These are phyloP conservation scores for Emergomyces orientalis DNA, from an alignment of 2,329 filamentous ascomycete species.

Conservation along the genomic window DNA sequence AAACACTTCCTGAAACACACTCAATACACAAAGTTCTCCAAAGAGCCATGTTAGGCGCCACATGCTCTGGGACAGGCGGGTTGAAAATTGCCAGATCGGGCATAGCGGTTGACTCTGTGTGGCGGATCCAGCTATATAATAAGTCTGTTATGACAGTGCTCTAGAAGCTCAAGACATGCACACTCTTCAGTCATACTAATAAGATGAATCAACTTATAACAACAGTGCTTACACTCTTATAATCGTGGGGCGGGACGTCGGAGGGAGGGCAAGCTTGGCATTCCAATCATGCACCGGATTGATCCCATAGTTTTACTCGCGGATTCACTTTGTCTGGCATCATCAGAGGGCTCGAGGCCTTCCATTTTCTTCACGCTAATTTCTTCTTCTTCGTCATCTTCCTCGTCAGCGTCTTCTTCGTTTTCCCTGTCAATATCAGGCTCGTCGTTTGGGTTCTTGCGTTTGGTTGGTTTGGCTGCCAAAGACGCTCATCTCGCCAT, in stretches of 20 bases:
- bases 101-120: conserved; percentile 17
- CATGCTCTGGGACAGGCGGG: neutral
- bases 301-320: neutral
- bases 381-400: conserved; percentile 48
- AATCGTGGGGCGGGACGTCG: neutral
- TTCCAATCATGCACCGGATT: neutral
- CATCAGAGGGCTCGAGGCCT: conserved; percentile 62
- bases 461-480: conserved; percentile 54
- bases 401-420: conserved; percentile 26
- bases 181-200: too few species aligned
- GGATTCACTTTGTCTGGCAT: neutral
- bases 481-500: conserved; percentile 80
- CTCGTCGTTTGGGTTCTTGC: conserved; percentile 27
- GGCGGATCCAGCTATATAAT: conserved; percentile 4
- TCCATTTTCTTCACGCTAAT: conserved; percentile 52
- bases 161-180: too few species aligned
- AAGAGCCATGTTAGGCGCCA: too few species aligned
- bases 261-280: neutral
- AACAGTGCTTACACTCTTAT: too few species aligned
- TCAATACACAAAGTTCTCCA: too few species aligned
- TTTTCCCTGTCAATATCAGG: conserved; percentile 8
- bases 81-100: conserved; percentile 6
- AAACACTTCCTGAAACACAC: too few species aligned
- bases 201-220: too few species aligned
- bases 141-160: too few species aligned